A percentile compares a stretch with the other conserved stretches of the same genome.
These are phyloP conservation scores for Penicillium corylophilum DNA, from an alignment of 2,329 filamentous ascomycete genomes.

Conservation along the genomic window DNA sequence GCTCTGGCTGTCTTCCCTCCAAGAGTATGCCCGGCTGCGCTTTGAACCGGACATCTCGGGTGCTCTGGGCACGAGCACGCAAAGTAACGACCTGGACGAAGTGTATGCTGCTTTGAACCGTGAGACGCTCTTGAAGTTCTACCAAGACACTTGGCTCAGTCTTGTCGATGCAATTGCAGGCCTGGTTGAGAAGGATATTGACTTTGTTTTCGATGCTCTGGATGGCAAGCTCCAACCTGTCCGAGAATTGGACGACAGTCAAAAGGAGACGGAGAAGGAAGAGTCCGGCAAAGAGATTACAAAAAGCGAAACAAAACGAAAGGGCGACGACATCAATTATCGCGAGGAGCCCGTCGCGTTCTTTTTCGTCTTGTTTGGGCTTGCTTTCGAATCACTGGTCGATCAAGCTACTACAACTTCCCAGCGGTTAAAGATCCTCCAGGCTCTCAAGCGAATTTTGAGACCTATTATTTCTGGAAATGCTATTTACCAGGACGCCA, in stretches of 20 bases:
- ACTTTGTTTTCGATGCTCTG: slow-evolving; percentile 94
- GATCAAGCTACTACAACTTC: slow-evolving; percentile 72
- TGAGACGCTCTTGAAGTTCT: slow-evolving; percentile 90
- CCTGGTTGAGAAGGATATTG: slow-evolving; percentile 94
- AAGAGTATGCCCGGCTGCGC: slow-evolving; percentile 86
- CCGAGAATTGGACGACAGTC: slow-evolving; percentile 20
- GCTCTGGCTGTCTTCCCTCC: slow-evolving; percentile 86
- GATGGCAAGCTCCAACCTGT: slow-evolving; percentile 68
- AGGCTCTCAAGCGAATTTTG: slow-evolving; percentile 90
- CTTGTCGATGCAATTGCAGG: slow-evolving; percentile 96
- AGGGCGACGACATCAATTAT: slow-evolving; percentile 86
- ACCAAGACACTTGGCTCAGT: slow-evolving; percentile 95
- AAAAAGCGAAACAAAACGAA: slow-evolving; percentile 44
- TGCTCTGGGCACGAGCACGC: slow-evolving; percentile 74
- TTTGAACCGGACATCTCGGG: slow-evolving; percentile 98
- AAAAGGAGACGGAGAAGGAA: slow-evolving; percentile 21
- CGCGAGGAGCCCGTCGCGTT: slow-evolving; percentile 96
- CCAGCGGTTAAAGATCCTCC: slow-evolving; percentile 83
- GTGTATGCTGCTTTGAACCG: slow-evolving; percentile 94
- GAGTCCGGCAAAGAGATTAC: slow-evolving; percentile 13
- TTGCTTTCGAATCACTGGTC: slow-evolving; percentile 93
- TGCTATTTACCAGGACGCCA: slow-evolving; percentile 91
- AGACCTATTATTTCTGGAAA: slow-evolving; percentile 93
- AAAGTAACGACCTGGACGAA: slow-evolving; percentile 84
- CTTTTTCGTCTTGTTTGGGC: slow-evolving; percentile 96